phyloP scores from a whole-genome alignment of 2,329 filamentous ascomycete genomes.

The Pyricularia pennisetigena region DNA sequence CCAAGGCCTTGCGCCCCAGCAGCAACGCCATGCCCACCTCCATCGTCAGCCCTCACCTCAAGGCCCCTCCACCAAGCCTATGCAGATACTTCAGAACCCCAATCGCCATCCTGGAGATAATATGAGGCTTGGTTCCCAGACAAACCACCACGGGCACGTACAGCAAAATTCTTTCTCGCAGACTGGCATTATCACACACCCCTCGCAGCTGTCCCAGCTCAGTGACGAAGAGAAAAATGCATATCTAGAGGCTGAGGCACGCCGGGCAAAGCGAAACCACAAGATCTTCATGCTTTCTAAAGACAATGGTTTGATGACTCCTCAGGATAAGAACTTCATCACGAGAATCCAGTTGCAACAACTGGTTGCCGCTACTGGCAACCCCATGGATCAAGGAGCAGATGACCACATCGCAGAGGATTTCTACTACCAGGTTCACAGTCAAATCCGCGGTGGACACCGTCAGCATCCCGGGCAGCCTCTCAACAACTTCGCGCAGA shows the following conservation, averaged over 20 bases:
- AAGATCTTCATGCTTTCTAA: constrained; percentile 92
- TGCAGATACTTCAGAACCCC: constrained; percentile 73
- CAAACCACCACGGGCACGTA: constrained; percentile 20
- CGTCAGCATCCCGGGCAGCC: constrained; percentile 89
- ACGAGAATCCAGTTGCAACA: constrained; percentile 96
- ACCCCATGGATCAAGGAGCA: constrained; percentile 66
- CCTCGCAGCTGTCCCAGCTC: constrained; percentile 65
- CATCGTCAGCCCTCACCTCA: constrained; percentile 15
- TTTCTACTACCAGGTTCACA: constrained; percentile 98
- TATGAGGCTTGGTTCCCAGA: constrained; percentile 13
- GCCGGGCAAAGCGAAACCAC: constrained; percentile 92
- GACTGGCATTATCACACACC: constrained; percentile 43
- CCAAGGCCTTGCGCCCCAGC: constrained; percentile 9
- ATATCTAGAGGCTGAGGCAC: constrained; percentile 84
- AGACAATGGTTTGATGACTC: constrained; percentile 96
- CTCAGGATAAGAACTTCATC: constrained; percentile 98
- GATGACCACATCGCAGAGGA: constrained; percentile 82
- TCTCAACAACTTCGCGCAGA: constrained; percentile 92
- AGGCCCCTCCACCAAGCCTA: constrained; percentile 42
- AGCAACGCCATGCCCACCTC: constrained; percentile 16
- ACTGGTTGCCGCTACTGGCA: constrained; percentile 84
- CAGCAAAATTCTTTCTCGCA: constrained; percentile 48
- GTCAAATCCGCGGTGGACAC: constrained; percentile 82
- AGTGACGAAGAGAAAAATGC: constrained; percentile 76
- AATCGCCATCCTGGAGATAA: constrained; percentile 45